Evolutionary conservation across 164 flowering plant species (phyloP).

Genomic region (Piper betle): DNA sequence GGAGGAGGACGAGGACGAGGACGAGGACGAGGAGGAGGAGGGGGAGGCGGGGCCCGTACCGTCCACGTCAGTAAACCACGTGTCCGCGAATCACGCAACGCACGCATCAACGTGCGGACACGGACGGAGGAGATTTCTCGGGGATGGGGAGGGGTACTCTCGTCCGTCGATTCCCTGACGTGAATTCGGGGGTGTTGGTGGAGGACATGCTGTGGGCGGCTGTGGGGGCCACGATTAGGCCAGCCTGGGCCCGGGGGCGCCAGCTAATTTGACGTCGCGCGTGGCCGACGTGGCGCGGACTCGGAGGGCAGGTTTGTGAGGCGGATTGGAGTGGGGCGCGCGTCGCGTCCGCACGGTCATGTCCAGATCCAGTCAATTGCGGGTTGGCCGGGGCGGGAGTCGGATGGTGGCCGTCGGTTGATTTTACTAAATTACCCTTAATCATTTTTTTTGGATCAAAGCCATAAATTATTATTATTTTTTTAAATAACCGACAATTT

Average conservation of each 20-base stretch:
- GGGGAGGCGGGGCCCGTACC: not conserved
- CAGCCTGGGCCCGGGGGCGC: not conserved
- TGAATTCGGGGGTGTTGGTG: not conserved
- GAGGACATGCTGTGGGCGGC: not conserved
- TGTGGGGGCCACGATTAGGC: not conserved
- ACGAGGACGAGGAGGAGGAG: no score
- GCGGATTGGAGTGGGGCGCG: not conserved
- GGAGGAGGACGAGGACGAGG: conserved; percentile 4
- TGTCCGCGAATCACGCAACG: conserved; percentile 22
- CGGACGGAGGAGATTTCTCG: conserved; percentile 46
- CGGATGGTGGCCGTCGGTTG: no score
- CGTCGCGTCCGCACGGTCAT: conserved; percentile 2
- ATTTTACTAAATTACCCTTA: no score
- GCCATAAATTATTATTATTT: no score
- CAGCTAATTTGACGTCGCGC: conserved; percentile 3
- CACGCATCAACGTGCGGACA: conserved; percentile 10
- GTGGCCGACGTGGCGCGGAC: conserved; percentile 8
- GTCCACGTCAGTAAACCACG: conserved; percentile 78
- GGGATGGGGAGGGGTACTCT: conserved; percentile 19
- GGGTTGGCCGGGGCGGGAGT: no score
- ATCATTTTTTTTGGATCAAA: no score
- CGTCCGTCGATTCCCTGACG: conserved; percentile 6
- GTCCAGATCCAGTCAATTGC: no score
- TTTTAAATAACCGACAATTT: no score
- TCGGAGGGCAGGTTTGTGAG: not conserved